A percentile compares a stretch with the other conserved stretches of the same genome.
phyloP scores from a whole-genome alignment of 495 filamentous ascomycete genomes.

The Aspergillus biplanus region DNA sequence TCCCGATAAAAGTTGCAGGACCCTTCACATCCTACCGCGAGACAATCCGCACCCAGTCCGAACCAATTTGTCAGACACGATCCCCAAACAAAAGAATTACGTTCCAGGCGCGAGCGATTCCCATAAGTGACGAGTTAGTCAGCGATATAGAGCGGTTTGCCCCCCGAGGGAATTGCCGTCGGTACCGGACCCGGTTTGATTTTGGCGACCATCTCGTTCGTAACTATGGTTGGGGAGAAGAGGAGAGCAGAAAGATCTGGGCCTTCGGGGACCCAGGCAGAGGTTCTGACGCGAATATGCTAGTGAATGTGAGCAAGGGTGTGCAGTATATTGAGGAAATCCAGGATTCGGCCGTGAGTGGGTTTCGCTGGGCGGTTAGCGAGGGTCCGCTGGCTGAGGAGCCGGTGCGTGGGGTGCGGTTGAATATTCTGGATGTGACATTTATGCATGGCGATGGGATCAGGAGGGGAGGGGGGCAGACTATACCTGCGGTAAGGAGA shows the following conservation, averaged over 20 bases:
- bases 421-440: not conserved
- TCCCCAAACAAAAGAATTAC: not conserved
- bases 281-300: not conserved
- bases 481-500: not conserved
- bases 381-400: not conserved
- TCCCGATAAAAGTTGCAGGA: not conserved
- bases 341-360: not conserved
- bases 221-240: not conserved
- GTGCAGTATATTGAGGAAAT: slow-evolving; percentile 2
- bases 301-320: not conserved
- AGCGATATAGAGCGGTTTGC: not conserved
- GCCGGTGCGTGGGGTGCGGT: not conserved
- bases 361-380: not conserved
- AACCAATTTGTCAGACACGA: not conserved
- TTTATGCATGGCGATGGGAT: not conserved
- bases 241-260: not conserved
- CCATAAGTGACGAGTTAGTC: not conserved
- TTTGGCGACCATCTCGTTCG: not conserved
- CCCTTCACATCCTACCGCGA: not conserved
- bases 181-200: not conserved
- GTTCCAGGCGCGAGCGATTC: not conserved
- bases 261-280: not conserved
- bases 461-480: not conserved
- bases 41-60: not conserved
- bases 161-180: not conserved